Percentiles rank a stretch among this genome's conserved stretches.
phyloP scores from a whole-genome alignment of 345 rosid species.

The Bruguiera gymnorhiza region DNA sequence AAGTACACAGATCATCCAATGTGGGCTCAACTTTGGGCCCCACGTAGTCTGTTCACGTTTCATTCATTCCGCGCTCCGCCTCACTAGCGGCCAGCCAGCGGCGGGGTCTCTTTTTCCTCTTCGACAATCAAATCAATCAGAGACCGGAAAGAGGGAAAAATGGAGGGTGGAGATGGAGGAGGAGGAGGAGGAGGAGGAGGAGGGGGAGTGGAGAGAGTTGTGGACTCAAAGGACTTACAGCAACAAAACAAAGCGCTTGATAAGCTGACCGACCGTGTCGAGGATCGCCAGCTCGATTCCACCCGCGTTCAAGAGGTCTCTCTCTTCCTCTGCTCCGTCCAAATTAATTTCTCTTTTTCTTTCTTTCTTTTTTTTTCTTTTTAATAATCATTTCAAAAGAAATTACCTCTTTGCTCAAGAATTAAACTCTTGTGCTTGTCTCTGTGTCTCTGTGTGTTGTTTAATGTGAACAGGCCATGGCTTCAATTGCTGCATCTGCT shows the following conservation, averaged over 20 bases:
- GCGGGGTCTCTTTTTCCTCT: no score
- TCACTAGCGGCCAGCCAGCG: no score
- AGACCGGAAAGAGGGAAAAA: constrained; percentile 9
- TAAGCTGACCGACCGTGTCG: constrained; percentile 96
- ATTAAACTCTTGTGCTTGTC: no score
- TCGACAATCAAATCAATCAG: background rate
- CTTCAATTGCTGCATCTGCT: constrained; percentile 81
- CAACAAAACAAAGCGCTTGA: constrained; percentile 97
- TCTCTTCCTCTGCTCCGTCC: no score
- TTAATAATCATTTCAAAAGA: background rate
- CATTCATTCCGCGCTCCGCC: no score
- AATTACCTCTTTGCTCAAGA: background rate
- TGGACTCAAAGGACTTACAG: constrained; percentile 89
- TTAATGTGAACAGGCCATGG: constrained; percentile 70
- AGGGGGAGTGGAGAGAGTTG: constrained; percentile 45
- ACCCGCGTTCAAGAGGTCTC: constrained; percentile 85
- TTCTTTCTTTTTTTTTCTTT: background rate
- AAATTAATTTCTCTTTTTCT: no score
- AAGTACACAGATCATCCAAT: no score
- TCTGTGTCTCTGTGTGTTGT: background rate
- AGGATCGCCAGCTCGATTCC: constrained; percentile 97
- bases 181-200: no score
- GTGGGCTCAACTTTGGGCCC: background rate
- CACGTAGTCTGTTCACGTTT: background rate
- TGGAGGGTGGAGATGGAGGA: constrained; percentile 66